These are phyloP conservation scores for Lumnitzera racemosa DNA, from an alignment of 345 rosid genomes.

Conservation along the genomic window DNA sequence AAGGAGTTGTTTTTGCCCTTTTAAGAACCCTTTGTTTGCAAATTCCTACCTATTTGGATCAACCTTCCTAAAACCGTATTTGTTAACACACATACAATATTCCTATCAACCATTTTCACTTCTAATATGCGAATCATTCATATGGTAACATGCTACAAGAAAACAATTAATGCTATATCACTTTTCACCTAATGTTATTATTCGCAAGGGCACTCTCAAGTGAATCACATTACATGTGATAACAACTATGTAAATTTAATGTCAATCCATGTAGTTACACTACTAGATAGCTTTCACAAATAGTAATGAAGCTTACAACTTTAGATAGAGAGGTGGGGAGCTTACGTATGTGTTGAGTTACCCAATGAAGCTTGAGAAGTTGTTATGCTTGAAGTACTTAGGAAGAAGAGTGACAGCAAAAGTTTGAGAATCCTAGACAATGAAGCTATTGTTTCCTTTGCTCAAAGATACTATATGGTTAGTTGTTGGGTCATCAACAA, in stretches of 20 bases:
- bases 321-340: not conserved
- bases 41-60: constrained; percentile 93
- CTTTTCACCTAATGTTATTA: too few species aligned
- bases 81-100: too few species aligned
- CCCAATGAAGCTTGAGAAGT: constrained; percentile 79
- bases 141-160: too few species aligned
- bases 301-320: not conserved
- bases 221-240: too few species aligned
- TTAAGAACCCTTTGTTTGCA: constrained; percentile 48
- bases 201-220: too few species aligned
- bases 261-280: too few species aligned
- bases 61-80: constrained; percentile 89
- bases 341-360: constrained; percentile 82
- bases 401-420: constrained; percentile 52
- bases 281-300: too few species aligned
- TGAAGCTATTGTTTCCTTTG: constrained; percentile 15
- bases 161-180: too few species aligned
- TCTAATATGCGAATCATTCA: too few species aligned
- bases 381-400: constrained; percentile 66
- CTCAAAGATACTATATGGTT: constrained; percentile 16
- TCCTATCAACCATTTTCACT: too few species aligned
- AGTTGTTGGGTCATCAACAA: constrained; percentile 20
- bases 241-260: too few species aligned
- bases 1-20: constrained; percentile 63
- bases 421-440: constrained; percentile 15